Conservation (phyloP, 768 basidiomycete species). For the Dictyophora rubrovolvata region DNA sequence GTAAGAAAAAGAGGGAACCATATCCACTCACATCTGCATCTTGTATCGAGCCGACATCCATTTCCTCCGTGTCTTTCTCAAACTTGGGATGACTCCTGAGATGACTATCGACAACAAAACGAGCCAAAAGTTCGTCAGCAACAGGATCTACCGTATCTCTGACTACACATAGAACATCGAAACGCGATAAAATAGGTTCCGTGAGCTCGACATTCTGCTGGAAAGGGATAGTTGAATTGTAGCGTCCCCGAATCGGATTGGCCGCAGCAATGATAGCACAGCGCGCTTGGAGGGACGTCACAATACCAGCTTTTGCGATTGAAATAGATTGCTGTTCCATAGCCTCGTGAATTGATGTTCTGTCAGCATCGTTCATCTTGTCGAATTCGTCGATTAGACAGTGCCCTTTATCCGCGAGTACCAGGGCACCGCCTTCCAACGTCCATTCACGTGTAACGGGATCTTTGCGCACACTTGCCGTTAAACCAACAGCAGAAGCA, state of each 20-base stretch:
- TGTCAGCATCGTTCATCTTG: conserved; percentile 99
- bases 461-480: conserved; percentile 97
- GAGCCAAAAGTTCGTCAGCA: conserved; percentile 89
- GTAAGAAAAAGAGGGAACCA: background rate
- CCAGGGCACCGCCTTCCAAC: conserved; percentile 92
- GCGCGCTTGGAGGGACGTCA: conserved; percentile 94
- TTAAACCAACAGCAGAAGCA: conserved; percentile 95
- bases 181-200: conserved; percentile 95
- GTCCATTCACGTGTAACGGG: conserved; percentile 98
- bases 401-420: conserved; percentile 96
- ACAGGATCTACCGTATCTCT: conserved; percentile 97
- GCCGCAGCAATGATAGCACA: conserved; percentile 98
- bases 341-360: conserved; percentile 98
- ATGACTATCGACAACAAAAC: conserved; percentile 98
- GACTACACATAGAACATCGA: conserved; percentile 96
- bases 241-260: conserved; percentile 93
- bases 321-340: conserved; percentile 99
- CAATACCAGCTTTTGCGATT: conserved; percentile 97
- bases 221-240: conserved; percentile 98
- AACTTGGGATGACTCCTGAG: conserved; percentile 91
- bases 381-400: conserved; percentile 99
- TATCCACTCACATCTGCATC: conserved; percentile 76
- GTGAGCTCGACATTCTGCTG: conserved; percentile 98
- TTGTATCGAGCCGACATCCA: conserved; percentile 79
- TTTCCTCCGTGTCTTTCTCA: conserved; percentile 77